Base-by-base conservation (phyloP, 805 yeast genomes). In the Debaryomyces prosopidis region DNA sequence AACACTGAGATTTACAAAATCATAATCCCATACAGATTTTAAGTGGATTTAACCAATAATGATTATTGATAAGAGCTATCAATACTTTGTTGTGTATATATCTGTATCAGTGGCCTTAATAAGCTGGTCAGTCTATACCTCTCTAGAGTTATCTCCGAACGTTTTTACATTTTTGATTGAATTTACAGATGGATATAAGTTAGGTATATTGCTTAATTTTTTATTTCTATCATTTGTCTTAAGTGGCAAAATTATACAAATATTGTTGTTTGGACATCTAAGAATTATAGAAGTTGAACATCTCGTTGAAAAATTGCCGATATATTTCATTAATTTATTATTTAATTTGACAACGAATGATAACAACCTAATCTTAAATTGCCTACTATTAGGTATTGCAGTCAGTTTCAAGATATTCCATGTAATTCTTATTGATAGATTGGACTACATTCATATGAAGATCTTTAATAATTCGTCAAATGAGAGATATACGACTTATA, bases 211-310 rank as follows among this genome's bases (percentile, higher is more conserved):
- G 6, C 48, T 68, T 45, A 68, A 68, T 46, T 55, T 53, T 27
- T 43, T 66, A 11, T 48, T 58, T 30, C 52, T 55, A 35, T 36
- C 55, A 4, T 56, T 60, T 37, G 40, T 62, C 11, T 48, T 57
- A 9, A 26, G 57, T 11, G 57, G 57, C n/a, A 79, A 80, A 50
- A 35, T 74, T 7, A 50, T 83, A 0, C 85, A 83, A 39, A 50
- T 63, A 20, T 1, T 82, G 0, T 54, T 89, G 31, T 89, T 90
- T 68, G 96, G 96, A 0, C 82, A 81, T 45, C 67, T 92, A 42
- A 72, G 96, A 45, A 65, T 82, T 12, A 75, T 87, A 28, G 99
- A 92, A 60, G 64, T 77, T 43, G 96, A 91, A 53, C 91, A 86
- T 58, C 51, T 72, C 34, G 51, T 65, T 3, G 76, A 71, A 35